Evolutionary conservation across 164 flowering plant species (phyloP), one percentile per base, ranked within the genome.

Genomic region (Cinnamomum chago): DNA sequence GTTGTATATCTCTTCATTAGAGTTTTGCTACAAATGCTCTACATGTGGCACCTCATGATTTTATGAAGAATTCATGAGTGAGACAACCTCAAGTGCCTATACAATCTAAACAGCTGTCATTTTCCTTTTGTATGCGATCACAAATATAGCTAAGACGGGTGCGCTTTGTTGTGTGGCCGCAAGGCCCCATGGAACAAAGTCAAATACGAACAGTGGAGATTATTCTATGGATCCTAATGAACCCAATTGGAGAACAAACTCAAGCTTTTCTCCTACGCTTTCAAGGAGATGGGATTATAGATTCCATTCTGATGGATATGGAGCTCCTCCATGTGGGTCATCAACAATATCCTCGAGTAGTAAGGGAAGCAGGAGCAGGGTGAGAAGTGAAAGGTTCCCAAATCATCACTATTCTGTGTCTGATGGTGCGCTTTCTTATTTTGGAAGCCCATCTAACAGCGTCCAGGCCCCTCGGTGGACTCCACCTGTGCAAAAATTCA

Each of bases 81-180:
- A 73, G 81, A 68, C 62, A 60, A 62, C 67, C 11, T 47, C 25
- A 47, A 14, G 70, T 30, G 70, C 17, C 50, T 28, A 13, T 15
- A 28, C n/a, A 77, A 60, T 40, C 73, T 50, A 66, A 62, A 51
- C 70, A 73, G 81, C 75, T 79, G 65, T 60, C 15, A 50, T 67
- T 72, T 35, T n/a, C 35, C n/a, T 51, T 71, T 71, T 40, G n/a
- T 40, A 14, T 17, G 73, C 60, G n/a, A 60, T 20, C 71, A 18
- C 25, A 65, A 74, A 79, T 74, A 83, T 83, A 83, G 85, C 83
- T 78, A 85, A 79, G 79, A 85, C 84, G 87, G 87, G 87, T 75
- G 84, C 83, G 40, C 83, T 85, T 71, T 85, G 87, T 81, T 85
- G 87, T 75, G 85, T 83, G 85, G 87, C 85, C 85, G 73, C 82